Conservation (phyloP, 805 yeast species). For the Candida sonorensis region DNA sequence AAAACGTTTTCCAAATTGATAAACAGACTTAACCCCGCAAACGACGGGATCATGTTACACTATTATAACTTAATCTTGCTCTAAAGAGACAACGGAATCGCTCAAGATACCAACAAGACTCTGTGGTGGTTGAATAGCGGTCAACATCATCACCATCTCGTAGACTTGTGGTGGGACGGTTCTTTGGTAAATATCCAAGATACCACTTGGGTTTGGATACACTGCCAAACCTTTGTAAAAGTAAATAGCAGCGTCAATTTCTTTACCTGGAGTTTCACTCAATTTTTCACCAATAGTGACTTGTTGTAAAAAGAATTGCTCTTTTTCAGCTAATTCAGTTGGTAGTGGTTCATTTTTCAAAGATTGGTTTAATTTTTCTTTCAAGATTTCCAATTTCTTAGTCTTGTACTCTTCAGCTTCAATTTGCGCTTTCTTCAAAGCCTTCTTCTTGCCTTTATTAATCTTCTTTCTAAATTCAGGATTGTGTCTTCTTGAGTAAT, state of each 20-base stretch:
- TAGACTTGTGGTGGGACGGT: constrained; percentile 76
- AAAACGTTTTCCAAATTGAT: too few relatives aligned
- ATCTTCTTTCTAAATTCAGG: constrained; percentile 75
- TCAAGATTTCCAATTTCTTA: constrained; percentile 52
- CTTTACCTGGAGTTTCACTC: constrained; percentile 57
- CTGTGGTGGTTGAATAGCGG: constrained; percentile 85
- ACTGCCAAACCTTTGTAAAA: constrained; percentile 92
- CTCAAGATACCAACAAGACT: constrained; percentile 64
- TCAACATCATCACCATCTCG: constrained; percentile 80
- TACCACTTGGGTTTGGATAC: constrained; percentile 92
- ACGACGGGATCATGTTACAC: too few relatives aligned
- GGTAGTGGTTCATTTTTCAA: constrained; percentile 73
- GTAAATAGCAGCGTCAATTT: constrained; percentile 77
- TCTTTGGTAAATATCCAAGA: constrained; percentile 84
- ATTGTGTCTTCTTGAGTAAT: constrained; percentile 81
- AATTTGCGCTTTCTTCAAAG: constrained; percentile 49
- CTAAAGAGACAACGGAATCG: constrained; percentile 25
- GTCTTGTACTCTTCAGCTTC: constrained; percentile 52
- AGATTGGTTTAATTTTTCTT: constrained; percentile 55
- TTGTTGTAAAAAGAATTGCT: constrained; percentile 72
- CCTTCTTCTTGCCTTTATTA: constrained; percentile 55
- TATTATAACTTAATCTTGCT: constrained; percentile 14
- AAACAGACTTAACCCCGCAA: too few relatives aligned
- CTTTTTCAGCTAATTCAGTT: constrained; percentile 58
- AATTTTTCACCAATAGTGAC: constrained; percentile 83